phyloP scores from a whole-genome alignment of 2,329 filamentous ascomycete genomes.

The Aspergillus japonicus region DNA sequence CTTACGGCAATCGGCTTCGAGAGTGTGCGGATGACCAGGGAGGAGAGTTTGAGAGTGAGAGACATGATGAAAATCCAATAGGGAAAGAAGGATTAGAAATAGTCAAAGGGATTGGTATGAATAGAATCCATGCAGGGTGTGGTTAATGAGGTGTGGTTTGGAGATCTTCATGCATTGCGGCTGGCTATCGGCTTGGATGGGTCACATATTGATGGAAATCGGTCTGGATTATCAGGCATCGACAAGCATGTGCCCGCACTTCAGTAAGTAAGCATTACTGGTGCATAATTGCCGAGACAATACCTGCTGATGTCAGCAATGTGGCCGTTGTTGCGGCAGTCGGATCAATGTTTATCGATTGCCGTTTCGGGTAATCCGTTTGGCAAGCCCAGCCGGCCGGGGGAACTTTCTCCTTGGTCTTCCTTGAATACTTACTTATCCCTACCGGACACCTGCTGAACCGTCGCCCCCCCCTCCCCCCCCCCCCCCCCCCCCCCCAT shows the following conservation, averaged over 20 bases:
- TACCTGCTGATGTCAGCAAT: conserved; percentile 25
- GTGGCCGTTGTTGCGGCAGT: conserved; percentile 26
- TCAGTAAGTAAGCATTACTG: no score
- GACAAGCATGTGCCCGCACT: conserved; percentile 4
- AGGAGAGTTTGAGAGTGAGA: conserved; percentile 65
- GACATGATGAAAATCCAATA: conserved; percentile 49
- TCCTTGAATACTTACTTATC: conserved; percentile 1
- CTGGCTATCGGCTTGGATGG: no score
- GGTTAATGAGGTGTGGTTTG: not conserved
- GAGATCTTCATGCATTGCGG: not conserved
- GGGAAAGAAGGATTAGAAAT: not conserved
- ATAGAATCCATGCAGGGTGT: not conserved
- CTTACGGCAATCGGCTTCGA: conserved; percentile 67
- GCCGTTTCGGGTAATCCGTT: conserved; percentile 33
- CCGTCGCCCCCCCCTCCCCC: conserved; percentile 5
- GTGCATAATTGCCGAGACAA: conserved; percentile 14
- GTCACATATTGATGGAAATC: not conserved
- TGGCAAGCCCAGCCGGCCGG: conserved; percentile 14
- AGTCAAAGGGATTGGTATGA: not conserved
- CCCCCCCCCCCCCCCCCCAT: conserved; percentile 13
- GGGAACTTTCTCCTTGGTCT: conserved; percentile 28
- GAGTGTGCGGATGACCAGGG: conserved; percentile 62
- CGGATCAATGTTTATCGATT: conserved; percentile 41
- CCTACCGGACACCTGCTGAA: not conserved
- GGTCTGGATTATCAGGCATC: conserved; percentile 17